Evolutionary conservation across 768 basidiomycete genomes (phyloP).

Genomic region (Panus rudis): DNA sequence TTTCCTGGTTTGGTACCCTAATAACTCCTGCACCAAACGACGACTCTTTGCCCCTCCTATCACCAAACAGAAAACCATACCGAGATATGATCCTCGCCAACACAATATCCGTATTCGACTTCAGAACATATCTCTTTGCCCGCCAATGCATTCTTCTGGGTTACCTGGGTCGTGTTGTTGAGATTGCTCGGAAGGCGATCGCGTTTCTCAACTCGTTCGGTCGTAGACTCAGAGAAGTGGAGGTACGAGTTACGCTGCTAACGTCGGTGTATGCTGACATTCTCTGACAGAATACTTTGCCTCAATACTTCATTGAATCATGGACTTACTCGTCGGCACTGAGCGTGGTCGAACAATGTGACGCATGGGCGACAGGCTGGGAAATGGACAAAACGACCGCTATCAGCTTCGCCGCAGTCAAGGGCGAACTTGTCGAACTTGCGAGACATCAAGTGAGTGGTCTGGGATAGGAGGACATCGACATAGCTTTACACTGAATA

Average conservation of each 20-base stretch:
- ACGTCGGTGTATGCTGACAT: background rate
- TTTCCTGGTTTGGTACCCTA: slow-evolving; percentile 89
- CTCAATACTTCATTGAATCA: slow-evolving; percentile 76
- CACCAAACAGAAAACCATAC: slow-evolving; percentile 75
- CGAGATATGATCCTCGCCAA: slow-evolving; percentile 85
- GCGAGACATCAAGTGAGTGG: slow-evolving; percentile 70
- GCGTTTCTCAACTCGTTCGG: slow-evolving; percentile 76
- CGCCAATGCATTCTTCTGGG: slow-evolving; percentile 76
- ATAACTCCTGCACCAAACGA: slow-evolving; percentile 66
- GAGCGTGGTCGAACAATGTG: slow-evolving; percentile 74
- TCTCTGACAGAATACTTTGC: slow-evolving; percentile 38
- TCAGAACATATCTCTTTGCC: slow-evolving; percentile 84
- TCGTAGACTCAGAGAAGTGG: slow-evolving; percentile 62
- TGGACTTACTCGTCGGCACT: slow-evolving; percentile 92
- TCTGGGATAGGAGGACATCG: background rate
- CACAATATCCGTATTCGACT: slow-evolving; percentile 89
- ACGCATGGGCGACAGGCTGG: slow-evolving; percentile 53
- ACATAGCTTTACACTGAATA: slow-evolving; percentile 24
- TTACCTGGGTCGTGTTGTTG: slow-evolving; percentile 56
- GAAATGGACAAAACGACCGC: slow-evolving; percentile 41
- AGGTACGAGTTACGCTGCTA: slow-evolving; percentile 39
- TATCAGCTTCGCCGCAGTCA: slow-evolving; percentile 59
- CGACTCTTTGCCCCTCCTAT: slow-evolving; percentile 78
- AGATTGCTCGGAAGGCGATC: slow-evolving; percentile 64
- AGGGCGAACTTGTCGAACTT: slow-evolving; percentile 88